Conservation (phyloP, 371 early-diverging fungal genomes). For the Polyrhizophydium stewartii region DNA sequence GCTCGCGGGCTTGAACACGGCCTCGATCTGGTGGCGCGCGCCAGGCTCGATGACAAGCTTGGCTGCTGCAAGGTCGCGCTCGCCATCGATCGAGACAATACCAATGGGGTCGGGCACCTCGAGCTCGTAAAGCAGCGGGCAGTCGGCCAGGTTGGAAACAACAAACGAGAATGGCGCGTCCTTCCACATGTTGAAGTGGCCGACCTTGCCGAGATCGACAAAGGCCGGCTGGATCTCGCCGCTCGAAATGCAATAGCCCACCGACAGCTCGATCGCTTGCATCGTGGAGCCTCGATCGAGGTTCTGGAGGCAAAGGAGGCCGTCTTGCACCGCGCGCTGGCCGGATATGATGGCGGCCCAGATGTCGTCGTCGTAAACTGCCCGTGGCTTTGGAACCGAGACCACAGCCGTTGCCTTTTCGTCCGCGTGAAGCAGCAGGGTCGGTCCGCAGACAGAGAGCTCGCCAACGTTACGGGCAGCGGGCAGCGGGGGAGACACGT, state of each 20-base stretch:
- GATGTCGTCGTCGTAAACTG: conserved; percentile 39
- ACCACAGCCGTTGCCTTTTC: conserved; percentile 54
- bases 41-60: conserved; percentile 22
- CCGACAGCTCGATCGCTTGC: conserved; percentile 55
- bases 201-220: conserved; percentile 72
- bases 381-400: conserved; percentile 56
- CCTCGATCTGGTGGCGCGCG: conserved; percentile 31
- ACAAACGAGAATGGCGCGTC: conserved; percentile 55
- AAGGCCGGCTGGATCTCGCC: conserved; percentile 51
- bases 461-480: not conserved
- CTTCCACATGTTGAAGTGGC: conserved; percentile 71
- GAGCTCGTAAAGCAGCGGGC: conserved; percentile 60
- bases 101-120: conserved; percentile 33
- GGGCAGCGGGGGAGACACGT: no score
- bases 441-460: not conserved
- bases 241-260: conserved; percentile 57
- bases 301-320: conserved; percentile 61
- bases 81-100: conserved; percentile 6
- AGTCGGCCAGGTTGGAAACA: conserved; percentile 60
- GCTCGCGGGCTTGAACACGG: conserved; percentile 54
- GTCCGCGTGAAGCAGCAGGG: conserved; percentile 40
- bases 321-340: conserved; percentile 48
- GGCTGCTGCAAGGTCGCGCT: conserved; percentile 9
- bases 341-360: conserved; percentile 42
- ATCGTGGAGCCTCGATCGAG: conserved; percentile 45